phyloP scores from a whole-genome alignment of 208 protist genomes.

The Naegleria gruberi region DNA sequence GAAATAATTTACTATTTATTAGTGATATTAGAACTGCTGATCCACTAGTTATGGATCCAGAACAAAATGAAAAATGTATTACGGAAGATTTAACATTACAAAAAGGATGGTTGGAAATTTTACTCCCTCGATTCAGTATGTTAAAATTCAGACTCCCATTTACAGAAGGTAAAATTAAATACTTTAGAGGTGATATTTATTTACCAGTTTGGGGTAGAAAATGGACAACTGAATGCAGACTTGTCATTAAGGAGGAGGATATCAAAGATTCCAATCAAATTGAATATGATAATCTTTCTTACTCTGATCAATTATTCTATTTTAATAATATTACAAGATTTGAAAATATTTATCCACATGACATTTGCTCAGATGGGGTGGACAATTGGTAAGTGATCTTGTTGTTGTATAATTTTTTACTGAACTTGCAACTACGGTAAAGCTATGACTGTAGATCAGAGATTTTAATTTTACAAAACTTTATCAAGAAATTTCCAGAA shows the following conservation, averaged over 20 bases:
- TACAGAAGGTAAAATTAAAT: slow-evolving; percentile 45
- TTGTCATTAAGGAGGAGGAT: not conserved
- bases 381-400: not conserved
- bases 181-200: slow-evolving; percentile 75
- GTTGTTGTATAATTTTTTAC: no score
- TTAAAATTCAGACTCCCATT: slow-evolving; percentile 91
- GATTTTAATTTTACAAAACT: not conserved
- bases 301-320: not conserved
- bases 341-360: not conserved
- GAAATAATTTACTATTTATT: slow-evolving; percentile 66
- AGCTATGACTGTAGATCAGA: not conserved
- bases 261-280: not conserved
- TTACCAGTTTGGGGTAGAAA: slow-evolving; percentile 11
- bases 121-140: slow-evolving; percentile 74
- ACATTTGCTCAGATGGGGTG: not conserved
- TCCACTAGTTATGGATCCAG: not conserved
- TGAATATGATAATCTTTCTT: not conserved
- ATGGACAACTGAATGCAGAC: not conserved
- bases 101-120: slow-evolving; percentile 74
- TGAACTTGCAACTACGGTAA: not conserved
- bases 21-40: slow-evolving; percentile 77
- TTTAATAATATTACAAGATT: slow-evolving; percentile 19
- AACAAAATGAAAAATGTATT: slow-evolving; percentile 62
- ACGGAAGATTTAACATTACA: slow-evolving; percentile 79
- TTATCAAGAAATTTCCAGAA: not conserved